Conservation (phyloP, 768 basidiomycete genomes). For the Mycena rosella region DNA sequence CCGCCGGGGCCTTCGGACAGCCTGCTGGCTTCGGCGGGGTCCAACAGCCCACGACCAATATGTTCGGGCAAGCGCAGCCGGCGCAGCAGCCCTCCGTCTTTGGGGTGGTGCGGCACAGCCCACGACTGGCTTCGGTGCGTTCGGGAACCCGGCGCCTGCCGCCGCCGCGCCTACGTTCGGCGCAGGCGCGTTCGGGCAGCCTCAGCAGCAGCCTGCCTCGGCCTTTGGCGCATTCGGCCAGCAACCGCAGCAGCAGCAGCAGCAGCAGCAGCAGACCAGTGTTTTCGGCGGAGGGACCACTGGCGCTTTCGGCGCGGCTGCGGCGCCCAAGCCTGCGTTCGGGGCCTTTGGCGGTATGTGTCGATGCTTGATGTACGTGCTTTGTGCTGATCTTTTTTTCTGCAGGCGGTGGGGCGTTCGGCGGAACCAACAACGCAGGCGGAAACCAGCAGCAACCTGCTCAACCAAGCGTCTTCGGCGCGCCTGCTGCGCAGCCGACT, state of each 20-base stretch:
- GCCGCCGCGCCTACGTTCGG: conserved; percentile 40
- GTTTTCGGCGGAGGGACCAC: conserved; percentile 38
- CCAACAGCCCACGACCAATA: conserved; percentile 54
- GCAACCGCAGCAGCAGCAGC: conserved; percentile 49
- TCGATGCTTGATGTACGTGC: neutral
- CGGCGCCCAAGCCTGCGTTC: conserved; percentile 54
- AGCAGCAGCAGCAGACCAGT: conserved; percentile 32
- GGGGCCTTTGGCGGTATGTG: conserved; percentile 52
- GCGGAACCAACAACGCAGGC: conserved; percentile 22
- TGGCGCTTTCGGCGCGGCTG: conserved; percentile 47
- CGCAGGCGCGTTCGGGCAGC: conserved; percentile 48
- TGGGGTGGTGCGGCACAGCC: conserved; percentile 48
- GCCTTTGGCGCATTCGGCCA: conserved; percentile 47
- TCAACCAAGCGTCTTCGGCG: conserved; percentile 25
- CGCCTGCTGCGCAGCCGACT: conserved; percentile 22
- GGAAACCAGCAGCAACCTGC: conserved; percentile 29
- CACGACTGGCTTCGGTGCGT: conserved; percentile 58
- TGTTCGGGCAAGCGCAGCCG: conserved; percentile 63
- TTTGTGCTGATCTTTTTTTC: neutral
- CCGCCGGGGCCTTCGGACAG: conserved; percentile 64
- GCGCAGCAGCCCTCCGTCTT: conserved; percentile 55
- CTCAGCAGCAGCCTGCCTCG: conserved; percentile 44
- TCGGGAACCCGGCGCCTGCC: conserved; percentile 52
- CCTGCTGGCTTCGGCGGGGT: conserved; percentile 59
- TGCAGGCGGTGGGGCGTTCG: conserved; percentile 27